These are phyloP conservation scores for Rutidosis leptorrhynchoides DNA, from an alignment of 129 eudicot species.

Conservation along the genomic window DNA sequence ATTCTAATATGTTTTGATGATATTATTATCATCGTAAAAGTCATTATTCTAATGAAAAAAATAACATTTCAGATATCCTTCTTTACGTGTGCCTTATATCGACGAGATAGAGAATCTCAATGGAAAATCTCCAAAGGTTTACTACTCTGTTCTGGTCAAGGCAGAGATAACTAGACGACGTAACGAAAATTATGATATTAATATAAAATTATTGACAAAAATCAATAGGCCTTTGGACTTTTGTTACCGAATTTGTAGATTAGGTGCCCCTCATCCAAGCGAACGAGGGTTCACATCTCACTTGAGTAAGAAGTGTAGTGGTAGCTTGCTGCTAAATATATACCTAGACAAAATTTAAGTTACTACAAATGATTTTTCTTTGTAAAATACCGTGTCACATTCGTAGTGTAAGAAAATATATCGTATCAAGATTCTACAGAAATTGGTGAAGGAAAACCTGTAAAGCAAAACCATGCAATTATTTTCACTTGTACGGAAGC, in stretches of 20 bases:
- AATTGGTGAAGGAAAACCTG: conserved; percentile 98
- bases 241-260: background rate
- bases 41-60: background rate
- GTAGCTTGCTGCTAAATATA: background rate
- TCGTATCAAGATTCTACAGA: conserved; percentile 89
- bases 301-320: background rate
- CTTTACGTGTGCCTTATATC: conserved; percentile 90
- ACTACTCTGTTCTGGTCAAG: conserved; percentile 96
- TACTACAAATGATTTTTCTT: background rate
- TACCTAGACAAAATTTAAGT: background rate
- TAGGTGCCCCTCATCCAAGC: background rate
- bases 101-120: conserved; percentile 78
- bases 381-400: background rate
- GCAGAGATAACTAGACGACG: conserved; percentile 95
- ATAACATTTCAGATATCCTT: conserved; percentile 67
- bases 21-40: background rate
- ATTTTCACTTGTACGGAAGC: conserved; percentile 99
- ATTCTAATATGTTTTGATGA: background rate
- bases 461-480: conserved; percentile 97
- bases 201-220: background rate
- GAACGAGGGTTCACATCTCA: background rate
- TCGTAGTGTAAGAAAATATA: conserved; percentile 78
- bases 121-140: conserved; percentile 61
- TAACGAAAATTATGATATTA: conserved; percentile 28
- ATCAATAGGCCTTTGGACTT: background rate